Evolutionary conservation across 352 stramenopile genomes (phyloP), one percentile per base, ranked within the genome.

Genomic region (Globisporangium parvum): DNA sequence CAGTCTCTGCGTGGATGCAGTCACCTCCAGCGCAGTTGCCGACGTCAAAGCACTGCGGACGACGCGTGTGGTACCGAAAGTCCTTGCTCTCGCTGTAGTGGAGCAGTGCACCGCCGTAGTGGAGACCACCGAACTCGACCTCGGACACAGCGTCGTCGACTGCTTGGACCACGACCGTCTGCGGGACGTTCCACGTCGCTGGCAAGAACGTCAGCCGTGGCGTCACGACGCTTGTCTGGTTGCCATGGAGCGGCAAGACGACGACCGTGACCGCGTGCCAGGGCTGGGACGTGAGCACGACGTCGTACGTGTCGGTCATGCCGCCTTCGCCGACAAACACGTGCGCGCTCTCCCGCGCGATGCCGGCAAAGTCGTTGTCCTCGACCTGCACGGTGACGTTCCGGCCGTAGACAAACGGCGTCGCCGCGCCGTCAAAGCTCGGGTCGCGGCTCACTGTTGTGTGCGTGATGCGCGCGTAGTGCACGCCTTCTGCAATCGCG

Each of bases 381-480:
- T 82, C 63, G 44, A 91, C 85, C 47, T 87, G 75, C 23, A 91
- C 66, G 2, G 71, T 82, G 8, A 90, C 56, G 41, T 74, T 80
- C 21, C 66, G 63, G 3, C 79, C 79, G 17, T 78, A 75, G 17
- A 89, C 55, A 49, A 91, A 91, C 17, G 81, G 81, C 3, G 75
- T 84, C 12, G 70, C 53, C 14, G 39, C 9, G 6, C 73, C 69
- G 51, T 86, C 60, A 60, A 82, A 91, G 51, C 80, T 72, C 8
- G 77, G 71, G 46, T 91, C 81, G 2, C 46, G 48, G 53, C 79
- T 90, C 0, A 46, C 26, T 1, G 62, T 66, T 0, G 41, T 57
- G 49, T 91, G 81, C 2, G 67, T 75, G 26, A 91, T 70, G 17
- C 70, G 55, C 1, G 77, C 66, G 33, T 87, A 91, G 55, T 91